Evolutionary conservation across 2,329 filamentous ascomycete species (phyloP), one percentile per base, ranked within the genome.

Genomic region (Trichoderma polysporum): DNA sequence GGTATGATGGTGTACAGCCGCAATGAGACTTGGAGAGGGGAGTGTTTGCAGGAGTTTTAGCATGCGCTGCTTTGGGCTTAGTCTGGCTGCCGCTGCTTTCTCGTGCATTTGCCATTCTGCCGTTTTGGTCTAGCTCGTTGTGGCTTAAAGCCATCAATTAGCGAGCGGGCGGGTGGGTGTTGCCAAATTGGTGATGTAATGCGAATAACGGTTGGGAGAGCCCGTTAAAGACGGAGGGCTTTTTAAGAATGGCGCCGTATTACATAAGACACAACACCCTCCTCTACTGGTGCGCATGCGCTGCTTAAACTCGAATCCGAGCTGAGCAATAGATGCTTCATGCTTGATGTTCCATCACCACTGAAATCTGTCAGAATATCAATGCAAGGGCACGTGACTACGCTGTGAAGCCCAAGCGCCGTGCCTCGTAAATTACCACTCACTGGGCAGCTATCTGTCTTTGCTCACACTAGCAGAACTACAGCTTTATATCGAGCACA

Each of bases 21-120:
- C 49, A 53, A 53, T 61, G 35, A n/a, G 37, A 39, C 13, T 41
- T 54, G 60, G 49, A 33, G 60, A 53, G 33, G 47, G 61, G 61
- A 57, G 53, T 15, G 53, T n/a, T 10, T n/a, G 31, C 22, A 25
- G 31, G 31, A 57, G 37, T n/a, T 49, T 57, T 33, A 31, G 22
- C 27, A 19, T 19, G 31, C 31, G 27, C 47, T 19, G 19, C 12
- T 60, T 60, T 53, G 27, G 33, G 64, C 35, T 33, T 66, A 59
- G 47, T 27, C 47, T 27, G 22, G 31, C n/a, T 49, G 62, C 53
- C 53, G 53, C 22, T 47, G 25, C 45, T 50, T 37, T 45, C 25
- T 15, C 13, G 39, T 25, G n/a, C 47, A 13, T 31, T 27, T 45
- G 31, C 27, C 60, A 50, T 63, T 63, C 27, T 54, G 35, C 59